Evolutionary conservation across 2,329 filamentous ascomycete genomes (phyloP), one percentile per base, ranked within the genome.

Genomic region (Fusarium ramigenum): DNA sequence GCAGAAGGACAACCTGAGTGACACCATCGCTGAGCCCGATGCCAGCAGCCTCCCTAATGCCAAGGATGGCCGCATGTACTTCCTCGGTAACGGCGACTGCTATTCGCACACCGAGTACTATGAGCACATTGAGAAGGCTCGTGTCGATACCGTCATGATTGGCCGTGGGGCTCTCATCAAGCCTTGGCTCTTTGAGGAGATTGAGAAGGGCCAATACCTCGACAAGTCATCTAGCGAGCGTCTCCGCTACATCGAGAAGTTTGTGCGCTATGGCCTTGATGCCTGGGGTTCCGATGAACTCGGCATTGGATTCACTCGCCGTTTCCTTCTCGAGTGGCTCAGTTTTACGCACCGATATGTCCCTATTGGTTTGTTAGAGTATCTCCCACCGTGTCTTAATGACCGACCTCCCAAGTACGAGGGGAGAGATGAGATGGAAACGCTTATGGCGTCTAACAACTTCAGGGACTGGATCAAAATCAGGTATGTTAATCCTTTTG

Each of bases 401-500:
- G 96, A 99, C 80, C 88, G 96, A 25, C 94, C 96, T 53, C 96
- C 96, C 10, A 90, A 91, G 50, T 99, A 93, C 80, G 89, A 86
- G 77, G 95, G 96, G 25, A 88, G 96, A 66, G 92, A 96, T 82
- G 96, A 99, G 60, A 83, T 99, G 79, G 96, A 99, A 88, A 97
- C 94, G n/a, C 84, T 99, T 74, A 87, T 99, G 84, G 92, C 92
- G 19, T 98, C 95, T 83, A 90, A 90, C 72, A 95, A 98, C 83
- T 98, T 97, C 84, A 93, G 92, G 84, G 96, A 99, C 82, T 99
- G 96, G 96, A 95, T 99, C 82, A 98, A 97, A 86, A 97, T 99
- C 78, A 97, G 92, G 95, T 96, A 89, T 82, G 90, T 87, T 66
- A 60, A 64, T 18, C 12, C 9, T 30, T 3, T 21, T 32, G 16